Evolutionary conservation across 108 stramenopile genomes (phyloP).

Genomic region (Cyclostephanos invisitatus): DNA sequence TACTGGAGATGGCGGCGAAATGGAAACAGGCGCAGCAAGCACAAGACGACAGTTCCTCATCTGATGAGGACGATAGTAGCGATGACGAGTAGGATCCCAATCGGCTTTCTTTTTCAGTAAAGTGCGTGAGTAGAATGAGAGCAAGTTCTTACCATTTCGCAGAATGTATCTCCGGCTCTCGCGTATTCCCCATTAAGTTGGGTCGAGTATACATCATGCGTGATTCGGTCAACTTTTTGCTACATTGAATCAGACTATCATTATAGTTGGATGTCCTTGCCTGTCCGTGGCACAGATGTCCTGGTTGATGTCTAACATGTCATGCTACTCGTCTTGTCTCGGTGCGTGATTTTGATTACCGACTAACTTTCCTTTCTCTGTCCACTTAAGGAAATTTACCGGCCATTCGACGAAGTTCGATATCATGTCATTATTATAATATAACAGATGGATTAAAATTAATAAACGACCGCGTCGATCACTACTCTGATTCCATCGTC

Average conservation of each 20-base stretch:
- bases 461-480: no score
- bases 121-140: conserved; percentile 12
- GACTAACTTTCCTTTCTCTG: neutral
- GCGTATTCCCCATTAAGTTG: conserved; percentile 35
- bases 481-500: no score
- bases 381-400: neutral
- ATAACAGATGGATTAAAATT: neutral
- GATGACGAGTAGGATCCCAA: conserved; percentile 31
- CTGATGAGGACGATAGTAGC: conserved; percentile 51
- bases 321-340: neutral
- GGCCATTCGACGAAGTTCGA: neutral
- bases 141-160: conserved; percentile 3
- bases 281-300: conserved; percentile 38
- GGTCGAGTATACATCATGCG: conserved; percentile 30
- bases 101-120: neutral
- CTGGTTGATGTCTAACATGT: conserved; percentile 51
- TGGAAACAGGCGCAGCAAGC: conserved; percentile 87
- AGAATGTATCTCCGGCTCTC: conserved; percentile 53
- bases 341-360: neutral
- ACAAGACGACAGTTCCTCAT: conserved; percentile 40
- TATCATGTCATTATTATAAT: neutral
- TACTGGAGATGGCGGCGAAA: conserved; percentile 96
- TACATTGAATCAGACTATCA: conserved; percentile 38
- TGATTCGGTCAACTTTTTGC: conserved; percentile 54
- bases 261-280: conserved; percentile 56